phyloP scores from a whole-genome alignment of 805 yeast species.

The Cyberlindnera subsufficiens region DNA sequence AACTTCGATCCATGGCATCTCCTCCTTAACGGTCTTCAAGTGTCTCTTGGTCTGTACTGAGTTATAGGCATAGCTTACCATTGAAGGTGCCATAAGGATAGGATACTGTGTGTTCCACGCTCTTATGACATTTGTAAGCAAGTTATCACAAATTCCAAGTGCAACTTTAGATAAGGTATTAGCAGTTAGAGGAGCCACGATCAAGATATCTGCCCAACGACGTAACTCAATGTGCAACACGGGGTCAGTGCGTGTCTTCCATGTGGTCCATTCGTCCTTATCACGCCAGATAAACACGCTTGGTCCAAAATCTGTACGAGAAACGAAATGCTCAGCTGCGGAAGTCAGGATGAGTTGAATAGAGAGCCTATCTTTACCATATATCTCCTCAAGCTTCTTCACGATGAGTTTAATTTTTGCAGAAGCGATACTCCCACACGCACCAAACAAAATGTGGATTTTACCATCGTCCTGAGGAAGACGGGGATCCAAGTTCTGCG shows the following conservation, averaged over 20 bases:
- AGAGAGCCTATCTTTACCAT: slow-evolving; percentile 66
- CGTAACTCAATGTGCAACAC: slow-evolving; percentile 91
- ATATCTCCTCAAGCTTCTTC: slow-evolving; percentile 74
- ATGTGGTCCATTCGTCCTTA: slow-evolving; percentile 89
- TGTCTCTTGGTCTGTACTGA: slow-evolving; percentile 86
- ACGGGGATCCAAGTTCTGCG: slow-evolving; percentile 52
- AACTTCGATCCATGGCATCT: slow-evolving; percentile 94
- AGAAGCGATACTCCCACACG: slow-evolving; percentile 85
- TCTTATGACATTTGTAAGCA: slow-evolving; percentile 82
- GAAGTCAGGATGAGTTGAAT: slow-evolving; percentile 84
- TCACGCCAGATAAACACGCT: slow-evolving; percentile 89
- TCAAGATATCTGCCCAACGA: slow-evolving; percentile 92
- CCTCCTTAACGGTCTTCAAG: slow-evolving; percentile 67
- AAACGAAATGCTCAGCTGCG: slow-evolving; percentile 76
- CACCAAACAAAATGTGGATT: slow-evolving; percentile 78
- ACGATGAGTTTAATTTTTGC: slow-evolving; percentile 74
- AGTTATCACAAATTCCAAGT: slow-evolving; percentile 86
- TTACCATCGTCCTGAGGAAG: slow-evolving; percentile 82
- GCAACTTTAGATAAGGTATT: slow-evolving; percentile 88
- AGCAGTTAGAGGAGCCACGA: slow-evolving; percentile 93
- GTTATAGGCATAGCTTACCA: slow-evolving; percentile 90
- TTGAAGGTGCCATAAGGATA: slow-evolving; percentile 87
- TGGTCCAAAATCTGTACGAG: slow-evolving; percentile 43
- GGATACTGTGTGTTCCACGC: slow-evolving; percentile 96
- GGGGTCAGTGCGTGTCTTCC: slow-evolving; percentile 81